phyloP scores from a whole-genome alignment of 2,329 filamentous ascomycete species.

The Phaeosphaeriaceae sp. region DNA sequence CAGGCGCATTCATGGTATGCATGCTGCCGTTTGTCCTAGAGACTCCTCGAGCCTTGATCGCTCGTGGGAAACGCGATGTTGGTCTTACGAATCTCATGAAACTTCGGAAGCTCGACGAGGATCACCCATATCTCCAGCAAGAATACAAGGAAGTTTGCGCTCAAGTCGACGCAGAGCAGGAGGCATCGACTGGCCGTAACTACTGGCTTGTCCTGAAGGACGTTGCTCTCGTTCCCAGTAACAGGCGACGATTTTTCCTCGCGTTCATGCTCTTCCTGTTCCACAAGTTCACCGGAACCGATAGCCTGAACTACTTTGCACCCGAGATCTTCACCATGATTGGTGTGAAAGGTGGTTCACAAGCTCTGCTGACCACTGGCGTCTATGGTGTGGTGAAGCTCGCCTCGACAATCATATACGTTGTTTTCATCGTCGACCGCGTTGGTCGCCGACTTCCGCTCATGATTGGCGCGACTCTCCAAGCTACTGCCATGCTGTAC shows the following conservation, averaged over 20 bases:
- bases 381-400: constrained; percentile 48
- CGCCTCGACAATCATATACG: constrained; percentile 42
- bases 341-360: constrained; percentile 25
- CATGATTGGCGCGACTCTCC: constrained; percentile 38
- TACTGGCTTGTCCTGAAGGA: constrained; percentile 46
- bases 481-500: constrained; percentile 45
- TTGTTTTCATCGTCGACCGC: constrained; percentile 43
- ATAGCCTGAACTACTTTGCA: constrained; percentile 53
- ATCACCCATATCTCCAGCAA: constrained; percentile 43
- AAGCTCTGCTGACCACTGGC: constrained; percentile 49
- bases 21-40: constrained; percentile 43
- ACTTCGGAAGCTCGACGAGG: constrained; percentile 49
- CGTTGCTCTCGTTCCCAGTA: constrained; percentile 22
- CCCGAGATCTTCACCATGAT: constrained; percentile 53
- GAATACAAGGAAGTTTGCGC: constrained; percentile 51
- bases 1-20: constrained; percentile 1
- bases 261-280: constrained; percentile 50
- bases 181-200: constrained; percentile 32
- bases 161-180: constrained; percentile 46
- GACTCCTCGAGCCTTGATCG: constrained; percentile 47
- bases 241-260: constrained; percentile 46
- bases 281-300: constrained; percentile 54
- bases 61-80: constrained; percentile 32
- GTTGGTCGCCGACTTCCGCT: constrained; percentile 42
- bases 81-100: constrained; percentile 50